phyloP scores from a whole-genome alignment of 768 basidiomycete genomes.

The Clavulina sp. region DNA sequence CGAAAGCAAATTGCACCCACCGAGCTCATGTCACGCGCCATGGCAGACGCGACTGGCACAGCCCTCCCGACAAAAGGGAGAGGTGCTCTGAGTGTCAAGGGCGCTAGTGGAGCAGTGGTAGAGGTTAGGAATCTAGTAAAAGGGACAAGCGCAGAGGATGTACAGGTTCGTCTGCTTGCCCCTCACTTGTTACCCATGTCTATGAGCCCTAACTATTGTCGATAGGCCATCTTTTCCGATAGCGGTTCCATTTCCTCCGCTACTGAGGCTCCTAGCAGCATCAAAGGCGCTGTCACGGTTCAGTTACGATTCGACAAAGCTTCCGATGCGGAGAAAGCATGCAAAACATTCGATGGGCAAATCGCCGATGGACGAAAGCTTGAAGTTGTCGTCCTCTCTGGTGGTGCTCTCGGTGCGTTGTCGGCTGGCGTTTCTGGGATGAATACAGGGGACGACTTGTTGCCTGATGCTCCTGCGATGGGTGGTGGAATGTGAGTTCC shows the following conservation, averaged over 20 bases:
- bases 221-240: not conserved
- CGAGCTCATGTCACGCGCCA: too few relatives aligned
- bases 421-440: not conserved
- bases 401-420: not conserved
- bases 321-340: not conserved
- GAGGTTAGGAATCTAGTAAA: not conserved
- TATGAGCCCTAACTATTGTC: not conserved
- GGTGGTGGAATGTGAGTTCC: not conserved
- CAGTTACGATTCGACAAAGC: not conserved
- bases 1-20: not conserved
- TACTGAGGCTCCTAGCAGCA: not conserved
- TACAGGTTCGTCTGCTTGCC: not conserved
- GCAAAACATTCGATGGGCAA: not conserved
- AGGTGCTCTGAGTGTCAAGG: not conserved
- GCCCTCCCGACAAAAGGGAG: too few relatives aligned
- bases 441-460: not conserved
- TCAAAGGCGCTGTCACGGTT: not conserved
- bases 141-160: not conserved
- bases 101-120: not conserved
- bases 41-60: too few relatives aligned
- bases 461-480: not conserved
- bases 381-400: not conserved
- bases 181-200: not conserved
- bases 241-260: not conserved
- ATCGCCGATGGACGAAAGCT: not conserved